A percentile compares a stretch with the other conserved stretches of the same genome.
Conservation (phyloP, 805 yeast species). For the Saturnispora silvae region DNA sequence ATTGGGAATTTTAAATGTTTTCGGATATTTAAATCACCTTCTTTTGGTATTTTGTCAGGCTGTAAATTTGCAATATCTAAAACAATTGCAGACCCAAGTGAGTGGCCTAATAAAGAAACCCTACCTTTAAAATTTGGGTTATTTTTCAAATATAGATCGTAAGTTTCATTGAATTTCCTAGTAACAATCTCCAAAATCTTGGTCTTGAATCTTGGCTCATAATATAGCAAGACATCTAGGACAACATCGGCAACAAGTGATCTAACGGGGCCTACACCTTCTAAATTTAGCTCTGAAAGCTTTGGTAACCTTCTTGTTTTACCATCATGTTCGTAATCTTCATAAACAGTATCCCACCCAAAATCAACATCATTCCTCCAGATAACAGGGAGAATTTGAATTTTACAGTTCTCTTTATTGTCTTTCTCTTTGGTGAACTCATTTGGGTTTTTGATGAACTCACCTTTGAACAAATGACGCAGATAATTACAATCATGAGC, state of each 20-base stretch:
- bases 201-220: constrained; percentile 56
- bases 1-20: constrained; percentile 56
- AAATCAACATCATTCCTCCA: constrained; percentile 81
- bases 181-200: constrained; percentile 56
- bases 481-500: constrained; percentile 71
- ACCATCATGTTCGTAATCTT: constrained; percentile 29
- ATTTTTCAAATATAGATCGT: constrained; percentile 42
- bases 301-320: constrained; percentile 40
- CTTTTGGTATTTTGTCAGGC: constrained; percentile 23
- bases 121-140: constrained; percentile 73
- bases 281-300: constrained; percentile 61
- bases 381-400: constrained; percentile 81
- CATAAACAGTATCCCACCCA: constrained; percentile 33
- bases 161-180: constrained; percentile 52
- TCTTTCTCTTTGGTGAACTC: constrained; percentile 15
- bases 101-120: constrained; percentile 81
- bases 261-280: constrained; percentile 68
- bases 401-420: constrained; percentile 35
- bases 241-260: constrained; percentile 78
- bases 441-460: constrained; percentile 32
- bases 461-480: constrained; percentile 43
- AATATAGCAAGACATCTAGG: constrained; percentile 70
- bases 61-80: constrained; percentile 61
- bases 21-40: constrained; percentile 24
- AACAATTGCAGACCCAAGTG: constrained; percentile 78